phyloP scores from a whole-genome alignment of 176 grass and related monocot genomes.

The Avena sativa region DNA sequence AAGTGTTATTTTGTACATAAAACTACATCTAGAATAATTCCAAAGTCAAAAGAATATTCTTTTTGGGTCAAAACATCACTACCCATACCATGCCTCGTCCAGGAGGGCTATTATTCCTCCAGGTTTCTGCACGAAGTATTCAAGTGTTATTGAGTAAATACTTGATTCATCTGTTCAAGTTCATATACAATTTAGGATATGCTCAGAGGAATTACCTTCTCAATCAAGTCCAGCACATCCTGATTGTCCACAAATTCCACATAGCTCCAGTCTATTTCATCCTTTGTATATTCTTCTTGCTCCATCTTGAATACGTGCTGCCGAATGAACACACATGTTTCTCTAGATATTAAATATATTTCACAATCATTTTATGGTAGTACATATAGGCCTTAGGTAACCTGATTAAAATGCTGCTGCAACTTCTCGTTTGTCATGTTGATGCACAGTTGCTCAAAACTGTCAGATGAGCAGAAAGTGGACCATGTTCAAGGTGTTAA shows the following conservation, averaged over 20 bases:
- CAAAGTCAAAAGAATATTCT: slow-evolving; percentile 14
- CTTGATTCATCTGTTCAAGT: slow-evolving; percentile 27
- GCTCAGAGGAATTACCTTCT: slow-evolving; percentile 64
- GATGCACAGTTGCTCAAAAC: slow-evolving; percentile 95
- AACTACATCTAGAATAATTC: slow-evolving; percentile 26
- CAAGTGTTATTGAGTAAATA: slow-evolving; percentile 36
- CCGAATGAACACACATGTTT: slow-evolving; percentile 33
- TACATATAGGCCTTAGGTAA: slow-evolving; percentile 27
- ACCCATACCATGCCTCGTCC: slow-evolving; percentile 91
- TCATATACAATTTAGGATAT: slow-evolving; percentile 6
- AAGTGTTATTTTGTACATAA: slow-evolving; percentile 23
- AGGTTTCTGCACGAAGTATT: slow-evolving; percentile 78
- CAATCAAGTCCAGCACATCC: slow-evolving; percentile 96
- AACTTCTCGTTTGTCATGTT: slow-evolving; percentile 97
- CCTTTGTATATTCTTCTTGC: slow-evolving; percentile 93
- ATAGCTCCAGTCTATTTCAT: slow-evolving; percentile 98
- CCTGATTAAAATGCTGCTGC: slow-evolving; percentile 96
- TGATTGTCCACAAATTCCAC: slow-evolving; percentile 99
- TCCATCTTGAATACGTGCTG: slow-evolving; percentile 99
- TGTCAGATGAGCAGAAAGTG: slow-evolving; percentile 50
- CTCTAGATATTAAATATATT: slow-evolving; percentile 11
- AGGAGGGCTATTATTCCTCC: slow-evolving; percentile 98
- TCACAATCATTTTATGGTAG: slow-evolving; percentile 15
- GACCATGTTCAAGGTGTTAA: slow-evolving; percentile 3
- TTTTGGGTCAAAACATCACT: slow-evolving; percentile 30